Base-by-base conservation (phyloP, 140 eudicot genomes). In the Bidens hawaiensis region DNA sequence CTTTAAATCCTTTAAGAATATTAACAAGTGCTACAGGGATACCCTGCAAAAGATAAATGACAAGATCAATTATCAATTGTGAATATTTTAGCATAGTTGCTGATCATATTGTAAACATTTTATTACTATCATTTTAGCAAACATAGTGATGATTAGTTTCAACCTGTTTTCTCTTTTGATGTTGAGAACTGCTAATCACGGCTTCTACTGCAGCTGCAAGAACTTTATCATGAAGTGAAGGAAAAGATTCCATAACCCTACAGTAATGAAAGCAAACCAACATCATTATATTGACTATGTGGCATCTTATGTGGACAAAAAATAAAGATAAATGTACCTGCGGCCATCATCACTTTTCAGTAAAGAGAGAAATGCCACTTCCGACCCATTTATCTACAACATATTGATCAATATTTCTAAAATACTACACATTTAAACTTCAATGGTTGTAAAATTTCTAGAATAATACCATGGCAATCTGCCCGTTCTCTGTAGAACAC, bases 181-280 rank as follows among this genome's bases (percentile, higher is more conserved):
- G 78, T 4, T 67, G 70, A 52, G 95, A 82, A 64, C 79, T 72
- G 73, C 52, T 65, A 42, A 87, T 71, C 36, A 90, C 93, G 59
- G 95, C 91, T 64, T 80, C 84, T 11, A 88, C 77, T 11, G 98
- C 96, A 68, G 96, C 93, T 65, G 98, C 96, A 65, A 91, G 85
- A 67, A 84, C 98, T 82, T 83, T 82, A 81, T 93, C 99, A 58
- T 88, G 99, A 78, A 93, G 96, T 73, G 65, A 74, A 47, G 99
- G 99, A 70, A 88, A 82, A 45, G 89, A 80, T 62, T 87, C 95
- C 21, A 79, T 81, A 55, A 78, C 78, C 79, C 98, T 91, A 62
- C 56, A 62, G 57, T 18, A 79, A 55, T 4, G 13, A 41, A 78
- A 19, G 58, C 24, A 62, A 41, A 61, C 28, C 36, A 19, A 21